phyloP scores from a whole-genome alignment of 306 rosid species.

The Erythrophleum fordii region DNA sequence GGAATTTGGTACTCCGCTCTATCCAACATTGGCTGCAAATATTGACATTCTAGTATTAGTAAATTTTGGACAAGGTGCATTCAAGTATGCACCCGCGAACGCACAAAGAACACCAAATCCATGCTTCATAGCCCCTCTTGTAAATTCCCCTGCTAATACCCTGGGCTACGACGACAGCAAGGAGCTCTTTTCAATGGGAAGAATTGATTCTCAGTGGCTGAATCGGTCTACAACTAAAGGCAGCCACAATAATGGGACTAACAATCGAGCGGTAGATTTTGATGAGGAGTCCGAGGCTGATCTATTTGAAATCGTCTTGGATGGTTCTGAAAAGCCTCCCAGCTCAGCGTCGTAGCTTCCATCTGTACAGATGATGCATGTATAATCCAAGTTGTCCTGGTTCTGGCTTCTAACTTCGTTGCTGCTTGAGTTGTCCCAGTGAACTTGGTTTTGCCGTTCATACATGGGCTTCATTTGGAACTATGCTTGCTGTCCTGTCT shows the following conservation, averaged over 20 bases:
- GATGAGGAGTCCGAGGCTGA: slow-evolving; percentile 64
- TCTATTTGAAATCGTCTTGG: slow-evolving; percentile 56
- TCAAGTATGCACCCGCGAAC: slow-evolving; percentile 83
- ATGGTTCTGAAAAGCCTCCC: slow-evolving; percentile 48
- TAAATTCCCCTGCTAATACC: slow-evolving; percentile 47
- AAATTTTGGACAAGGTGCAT: slow-evolving; percentile 82
- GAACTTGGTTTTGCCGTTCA: slow-evolving; percentile 34
- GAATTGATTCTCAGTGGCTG: slow-evolving; percentile 82
- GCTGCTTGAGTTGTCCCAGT: neutral
- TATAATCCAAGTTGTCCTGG: neutral
- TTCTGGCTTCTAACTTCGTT: slow-evolving; percentile 5
- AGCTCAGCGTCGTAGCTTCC: slow-evolving; percentile 39
- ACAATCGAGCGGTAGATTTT: slow-evolving; percentile 42
- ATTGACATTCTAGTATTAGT: slow-evolving; percentile 64
- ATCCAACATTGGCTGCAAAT: slow-evolving; percentile 77
- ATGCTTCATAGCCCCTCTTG: slow-evolving; percentile 70
- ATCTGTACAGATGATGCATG: neutral
- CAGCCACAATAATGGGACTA: slow-evolving; percentile 32
- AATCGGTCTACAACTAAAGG: slow-evolving; percentile 51
- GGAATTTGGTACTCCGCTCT: slow-evolving; percentile 76
- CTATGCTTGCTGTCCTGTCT: slow-evolving; percentile 17
- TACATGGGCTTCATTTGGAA: slow-evolving; percentile 21
- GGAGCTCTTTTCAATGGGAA: slow-evolving; percentile 93
- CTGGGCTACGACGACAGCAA: slow-evolving; percentile 81
- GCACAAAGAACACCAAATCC: slow-evolving; percentile 91